Conservation (phyloP, 768 basidiomycete genomes). For the Tylopilus subfusipes region DNA sequence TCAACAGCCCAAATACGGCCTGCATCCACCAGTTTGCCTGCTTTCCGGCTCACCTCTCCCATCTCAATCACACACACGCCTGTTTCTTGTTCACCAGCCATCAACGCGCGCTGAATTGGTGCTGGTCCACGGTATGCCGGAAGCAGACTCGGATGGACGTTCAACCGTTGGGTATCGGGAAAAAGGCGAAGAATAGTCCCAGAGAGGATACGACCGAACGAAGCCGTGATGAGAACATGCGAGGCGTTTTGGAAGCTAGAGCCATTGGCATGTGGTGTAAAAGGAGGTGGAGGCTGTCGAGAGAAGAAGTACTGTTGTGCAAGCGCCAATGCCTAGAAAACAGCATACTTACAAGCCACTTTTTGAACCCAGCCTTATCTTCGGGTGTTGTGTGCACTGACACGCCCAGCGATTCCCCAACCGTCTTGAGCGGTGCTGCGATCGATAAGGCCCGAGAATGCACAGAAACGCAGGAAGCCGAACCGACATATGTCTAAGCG, state of each 20-base stretch:
- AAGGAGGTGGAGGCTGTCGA: slow-evolving; percentile 41
- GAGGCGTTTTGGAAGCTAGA: slow-evolving; percentile 28
- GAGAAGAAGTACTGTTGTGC: slow-evolving; percentile 23
- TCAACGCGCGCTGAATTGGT: slow-evolving; percentile 80
- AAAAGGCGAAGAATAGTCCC: slow-evolving; percentile 59
- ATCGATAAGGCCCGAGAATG: background rate
- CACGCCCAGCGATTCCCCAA: slow-evolving; percentile 52
- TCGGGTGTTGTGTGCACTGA: slow-evolving; percentile 61
- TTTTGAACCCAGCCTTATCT: slow-evolving; percentile 53
- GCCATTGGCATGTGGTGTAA: slow-evolving; percentile 14
- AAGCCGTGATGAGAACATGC: slow-evolving; percentile 79
- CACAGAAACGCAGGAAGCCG: background rate
- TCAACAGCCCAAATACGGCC: slow-evolving; percentile 65
- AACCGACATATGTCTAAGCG: slow-evolving; percentile 50
- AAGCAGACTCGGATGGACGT: slow-evolving; percentile 87
- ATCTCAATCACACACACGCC: slow-evolving; percentile 83
- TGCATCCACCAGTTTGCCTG: slow-evolving; percentile 64
- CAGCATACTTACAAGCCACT: slow-evolving; percentile 53
- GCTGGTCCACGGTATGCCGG: slow-evolving; percentile 88
- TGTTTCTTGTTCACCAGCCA: slow-evolving; percentile 62
- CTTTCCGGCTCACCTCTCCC: slow-evolving; percentile 48
- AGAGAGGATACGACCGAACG: slow-evolving; percentile 86
- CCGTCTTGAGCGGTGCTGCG: slow-evolving; percentile 65
- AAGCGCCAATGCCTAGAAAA: background rate
- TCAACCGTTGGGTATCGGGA: slow-evolving; percentile 55